Evolutionary conservation across 2,329 filamentous ascomycete genomes (phyloP).

Genomic region (Trichoderma atroviride): DNA sequence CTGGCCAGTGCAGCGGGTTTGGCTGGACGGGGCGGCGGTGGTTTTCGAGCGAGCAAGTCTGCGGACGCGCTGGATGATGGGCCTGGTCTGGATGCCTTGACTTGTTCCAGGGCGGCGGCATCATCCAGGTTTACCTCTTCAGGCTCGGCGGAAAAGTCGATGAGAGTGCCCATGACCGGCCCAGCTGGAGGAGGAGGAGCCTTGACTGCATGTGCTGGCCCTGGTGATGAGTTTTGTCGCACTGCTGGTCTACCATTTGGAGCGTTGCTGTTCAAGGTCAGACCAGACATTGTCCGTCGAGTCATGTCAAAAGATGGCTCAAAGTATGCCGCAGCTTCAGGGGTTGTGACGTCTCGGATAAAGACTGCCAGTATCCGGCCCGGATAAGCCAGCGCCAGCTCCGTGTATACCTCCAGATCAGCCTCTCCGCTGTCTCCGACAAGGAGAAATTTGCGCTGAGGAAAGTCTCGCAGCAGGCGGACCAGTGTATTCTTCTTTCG

Average conservation of each 20-base stretch:
- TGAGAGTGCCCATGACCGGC: slow-evolving; percentile 59
- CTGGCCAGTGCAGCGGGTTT: slow-evolving; percentile 61
- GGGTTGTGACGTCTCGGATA: slow-evolving; percentile 92
- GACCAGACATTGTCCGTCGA: slow-evolving; percentile 35
- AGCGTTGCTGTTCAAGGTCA: slow-evolving; percentile 32
- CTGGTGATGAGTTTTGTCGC: slow-evolving; percentile 36
- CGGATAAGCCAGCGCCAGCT: slow-evolving; percentile 83
- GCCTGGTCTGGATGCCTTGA: slow-evolving; percentile 32
- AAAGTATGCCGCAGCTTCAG: slow-evolving; percentile 72
- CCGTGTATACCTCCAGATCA: slow-evolving; percentile 95
- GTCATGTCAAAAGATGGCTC: slow-evolving; percentile 56
- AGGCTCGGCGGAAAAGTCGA: slow-evolving; percentile 62
- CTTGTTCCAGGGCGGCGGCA: slow-evolving; percentile 38
- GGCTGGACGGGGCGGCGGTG: slow-evolving; percentile 56
- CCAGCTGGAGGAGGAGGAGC: slow-evolving; percentile 38
- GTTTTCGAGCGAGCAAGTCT: slow-evolving; percentile 39
- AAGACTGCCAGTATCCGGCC: slow-evolving; percentile 84
- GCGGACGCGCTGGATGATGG: slow-evolving; percentile 33
- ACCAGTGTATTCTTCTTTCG: slow-evolving; percentile 88
- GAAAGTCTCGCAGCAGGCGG: slow-evolving; percentile 85
- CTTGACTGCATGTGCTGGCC: slow-evolving; percentile 26
- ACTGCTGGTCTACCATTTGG: slow-evolving; percentile 27
- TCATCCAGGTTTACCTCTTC: slow-evolving; percentile 42
- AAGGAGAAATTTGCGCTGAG: slow-evolving; percentile 82
- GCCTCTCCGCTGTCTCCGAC: slow-evolving; percentile 96